A percentile compares a stretch with the other conserved stretches of the same genome.
These are phyloP conservation scores for Bruguiera parviflora DNA, from an alignment of 345 rosid species.

Conservation along the genomic window DNA sequence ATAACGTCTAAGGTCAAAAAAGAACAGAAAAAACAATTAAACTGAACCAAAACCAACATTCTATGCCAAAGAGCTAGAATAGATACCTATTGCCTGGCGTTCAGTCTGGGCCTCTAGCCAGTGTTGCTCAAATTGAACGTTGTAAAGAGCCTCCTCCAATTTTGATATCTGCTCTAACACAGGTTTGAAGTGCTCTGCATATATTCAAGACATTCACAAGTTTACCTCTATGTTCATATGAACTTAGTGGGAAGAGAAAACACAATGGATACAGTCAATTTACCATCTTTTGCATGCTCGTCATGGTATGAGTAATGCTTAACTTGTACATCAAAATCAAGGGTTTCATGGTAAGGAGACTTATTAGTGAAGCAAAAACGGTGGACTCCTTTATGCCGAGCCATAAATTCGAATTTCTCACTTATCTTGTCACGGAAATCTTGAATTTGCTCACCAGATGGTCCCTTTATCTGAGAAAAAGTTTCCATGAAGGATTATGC, in stretches of 20 bases:
- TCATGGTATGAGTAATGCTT: slow-evolving; percentile 57
- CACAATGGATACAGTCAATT: neutral
- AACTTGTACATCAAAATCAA: slow-evolving; percentile 67
- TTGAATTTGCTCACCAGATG: slow-evolving; percentile 50
- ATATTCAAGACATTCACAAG: slow-evolving; percentile 4
- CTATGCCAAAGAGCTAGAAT: neutral
- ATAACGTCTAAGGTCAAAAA: neutral
- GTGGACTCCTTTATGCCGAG: slow-evolving; percentile 58
- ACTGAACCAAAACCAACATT: neutral
- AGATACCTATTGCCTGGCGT: slow-evolving; percentile 62
- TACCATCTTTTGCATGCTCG: slow-evolving; percentile 78
- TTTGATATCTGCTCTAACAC: slow-evolving; percentile 56
- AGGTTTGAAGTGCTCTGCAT: slow-evolving; percentile 67
- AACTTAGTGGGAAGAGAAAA: neutral
- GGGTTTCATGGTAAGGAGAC: slow-evolving; percentile 68
- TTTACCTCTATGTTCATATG: neutral
- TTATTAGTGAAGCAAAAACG: slow-evolving; percentile 67
- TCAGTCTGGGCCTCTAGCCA: slow-evolving; percentile 83
- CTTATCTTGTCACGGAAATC: slow-evolving; percentile 61
- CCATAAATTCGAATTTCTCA: slow-evolving; percentile 60
- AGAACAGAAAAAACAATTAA: neutral
- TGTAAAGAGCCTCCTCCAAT: slow-evolving; percentile 66
- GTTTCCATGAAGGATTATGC: neutral
- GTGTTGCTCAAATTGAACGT: slow-evolving; percentile 71
- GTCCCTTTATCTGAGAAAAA: slow-evolving; percentile 56